A percentile compares a stretch with the other conserved stretches of the same genome.
Conservation (phyloP, 106 monocot species). For the Posidonia australis region DNA sequence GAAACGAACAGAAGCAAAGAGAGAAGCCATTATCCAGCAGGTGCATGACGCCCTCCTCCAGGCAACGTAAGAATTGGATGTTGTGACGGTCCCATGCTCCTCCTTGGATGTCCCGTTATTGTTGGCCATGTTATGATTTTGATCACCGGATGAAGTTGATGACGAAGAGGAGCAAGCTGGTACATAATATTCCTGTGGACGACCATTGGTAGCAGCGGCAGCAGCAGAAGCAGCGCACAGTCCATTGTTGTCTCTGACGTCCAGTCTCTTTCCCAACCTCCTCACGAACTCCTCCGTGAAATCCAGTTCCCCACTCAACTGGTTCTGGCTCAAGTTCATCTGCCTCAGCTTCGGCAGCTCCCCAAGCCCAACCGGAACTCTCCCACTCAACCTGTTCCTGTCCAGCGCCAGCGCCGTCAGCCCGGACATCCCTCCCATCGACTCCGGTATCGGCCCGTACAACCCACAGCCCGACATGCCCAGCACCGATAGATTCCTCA, state of each 20-base stretch:
- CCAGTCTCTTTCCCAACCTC: constrained; percentile 48
- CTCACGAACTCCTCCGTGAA: constrained; percentile 43
- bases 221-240: constrained; percentile 34
- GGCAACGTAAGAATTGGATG: no score
- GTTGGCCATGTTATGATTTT: no score
- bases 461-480: constrained; percentile 47
- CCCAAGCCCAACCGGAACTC: constrained; percentile 32
- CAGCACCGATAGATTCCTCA: constrained; percentile 32
- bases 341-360: constrained; percentile 35
- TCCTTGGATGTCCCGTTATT: no score
- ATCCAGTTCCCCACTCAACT: constrained; percentile 39
- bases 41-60: no score
- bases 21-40: no score
- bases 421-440: constrained; percentile 15
- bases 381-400: constrained; percentile 45
- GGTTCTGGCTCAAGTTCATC: constrained; percentile 63
- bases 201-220: no score
- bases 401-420: constrained; percentile 45
- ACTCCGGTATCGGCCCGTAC: constrained; percentile 32
- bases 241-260: constrained; percentile 44
- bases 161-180: no score
- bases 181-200: no score
- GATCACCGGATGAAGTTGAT: no score
- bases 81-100: no score
- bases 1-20: no score